Evolutionary conservation across 106 monocot species (phyloP), one percentile per base, ranked within the genome.

Genomic region (Narthecium ossifragum): DNA sequence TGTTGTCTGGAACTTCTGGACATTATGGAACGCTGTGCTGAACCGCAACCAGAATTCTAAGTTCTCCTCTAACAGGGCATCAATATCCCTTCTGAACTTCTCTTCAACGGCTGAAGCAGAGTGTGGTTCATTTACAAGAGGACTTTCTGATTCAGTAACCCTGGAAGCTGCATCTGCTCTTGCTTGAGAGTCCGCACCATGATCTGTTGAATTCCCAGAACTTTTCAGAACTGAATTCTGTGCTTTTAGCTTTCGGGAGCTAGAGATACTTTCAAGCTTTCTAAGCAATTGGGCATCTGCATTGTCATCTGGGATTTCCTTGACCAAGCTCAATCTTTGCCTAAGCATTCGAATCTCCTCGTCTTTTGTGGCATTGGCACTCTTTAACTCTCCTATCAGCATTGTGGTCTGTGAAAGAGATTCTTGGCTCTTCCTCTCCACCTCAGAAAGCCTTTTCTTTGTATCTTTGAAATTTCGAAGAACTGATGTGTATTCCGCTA

Each of bases 11-110:
- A 83, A 80, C 28, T 73, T 77, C 64, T 83, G 85, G 32, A 89
- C 85, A 57, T 94, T 77, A 53, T 90, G 82, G 40, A 85, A 89
- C 17, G 94, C 80, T 24, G 89, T 80, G 64, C 85, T 83, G 64
- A 94, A 89, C 32, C 89, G 74, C 50, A 90, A 61, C 94, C 94
- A 94, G 62, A 94, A 94, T 33, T 86, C 83, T 26, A 94, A 66
- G 70, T 94, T 94, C 68, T 94, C 83, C 17, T 89, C 89, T 21
- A 94, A 67, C 3, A 94, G 34, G 6, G 70, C 53, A 55, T 94
- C 86, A 26, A 94, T 80, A 2, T 94, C 89, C n/a, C 51, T 73
- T 69, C 89, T 80, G 46, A 94, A 85, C 58, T 78, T 89, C 6
- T 77, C 85, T 62, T 85, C 89, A 2, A 78, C 30, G 1, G 72